Evolutionary conservation across 1,284 basidiomycete species (phyloP), one percentile per base, ranked within the genome.

Genomic region (Austroboletus niveus): DNA sequence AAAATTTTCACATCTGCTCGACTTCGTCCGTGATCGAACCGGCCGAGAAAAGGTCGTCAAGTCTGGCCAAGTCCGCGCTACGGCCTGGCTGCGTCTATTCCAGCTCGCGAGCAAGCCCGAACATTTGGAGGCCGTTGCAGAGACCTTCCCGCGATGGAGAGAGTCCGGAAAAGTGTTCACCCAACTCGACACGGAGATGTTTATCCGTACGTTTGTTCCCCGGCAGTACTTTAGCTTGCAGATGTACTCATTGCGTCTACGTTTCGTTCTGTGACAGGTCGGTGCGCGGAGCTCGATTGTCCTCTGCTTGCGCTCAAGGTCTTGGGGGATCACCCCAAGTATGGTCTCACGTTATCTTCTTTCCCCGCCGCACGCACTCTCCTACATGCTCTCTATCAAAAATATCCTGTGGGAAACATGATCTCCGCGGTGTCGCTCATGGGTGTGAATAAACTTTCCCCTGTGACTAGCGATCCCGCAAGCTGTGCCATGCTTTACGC

Each of bases 271-370:
- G 15, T 17, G 17, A 24, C 17, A 87, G 85, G 77, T 42, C 83
- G 84, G 10, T 85, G 83, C 48, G 72, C 76, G 51, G 75, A 83
- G 56, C 74, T 86, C 3, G 62, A 69, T 4, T 80, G 79, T 54
- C 79, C 82, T 1, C 60, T 71, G 31, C 73, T 85, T 36, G 82
- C 84, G 6, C 69, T 88, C 15, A 69, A 75, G 12, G 78, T 87
- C 15, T 85, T 84, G 61, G 77, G 80, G 27, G 69, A 85, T 61
- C 81, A 77, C 54, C 70, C 81, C 14, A 82, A 80, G 60, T 85
- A 86, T 61, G 76, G 78, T 47, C 59, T 87, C 12, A 67, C 72
- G 35, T 73, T 88, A n/a, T 72, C 75, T 1, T 69, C 66, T 9
- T 69, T 79, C 14, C 60, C 71, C 1, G 81, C 77, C 5, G 85